Conservation (phyloP, 176 grass and related monocot species). For the Stipa capillata region DNA sequence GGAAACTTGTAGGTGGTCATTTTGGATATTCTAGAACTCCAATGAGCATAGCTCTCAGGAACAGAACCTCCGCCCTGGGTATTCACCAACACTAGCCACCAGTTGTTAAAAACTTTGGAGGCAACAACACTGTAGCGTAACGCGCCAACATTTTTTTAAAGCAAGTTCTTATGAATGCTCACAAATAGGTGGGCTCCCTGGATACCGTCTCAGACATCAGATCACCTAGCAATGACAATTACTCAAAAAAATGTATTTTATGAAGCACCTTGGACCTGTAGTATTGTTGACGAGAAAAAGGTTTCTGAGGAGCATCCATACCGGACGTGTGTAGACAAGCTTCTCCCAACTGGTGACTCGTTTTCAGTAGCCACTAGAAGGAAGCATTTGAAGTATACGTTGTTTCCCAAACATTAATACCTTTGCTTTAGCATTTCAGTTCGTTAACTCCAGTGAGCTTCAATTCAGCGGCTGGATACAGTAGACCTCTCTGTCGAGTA, state of each 20-base stretch:
- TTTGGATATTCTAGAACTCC: too few relatives aligned
- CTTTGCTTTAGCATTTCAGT: constrained; percentile 5
- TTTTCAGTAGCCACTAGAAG: not conserved
- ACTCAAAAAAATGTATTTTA: not conserved
- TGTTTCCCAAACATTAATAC: not conserved
- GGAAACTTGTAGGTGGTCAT: too few relatives aligned
- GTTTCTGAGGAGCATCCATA: not conserved
- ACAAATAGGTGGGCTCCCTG: not conserved
- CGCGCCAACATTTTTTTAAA: not conserved
- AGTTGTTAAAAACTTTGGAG: not conserved
- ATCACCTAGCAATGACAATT: not conserved
- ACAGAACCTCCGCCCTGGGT: too few relatives aligned
- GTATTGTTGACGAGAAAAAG: not conserved
- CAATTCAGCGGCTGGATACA: not conserved
- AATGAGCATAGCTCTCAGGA: too few relatives aligned
- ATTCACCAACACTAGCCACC: not conserved
- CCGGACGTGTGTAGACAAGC: not conserved
- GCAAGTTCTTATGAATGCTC: not conserved
- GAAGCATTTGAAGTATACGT: not conserved
- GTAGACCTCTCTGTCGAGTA: not conserved
- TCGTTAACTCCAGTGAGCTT: not conserved
- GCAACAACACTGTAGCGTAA: not conserved
- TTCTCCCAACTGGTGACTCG: not conserved
- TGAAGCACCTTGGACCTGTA: not conserved
- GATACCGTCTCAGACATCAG: not conserved